phyloP scores from a whole-genome alignment of 192 early-diverging fungal genomes.

The Coemansia sp. region DNA sequence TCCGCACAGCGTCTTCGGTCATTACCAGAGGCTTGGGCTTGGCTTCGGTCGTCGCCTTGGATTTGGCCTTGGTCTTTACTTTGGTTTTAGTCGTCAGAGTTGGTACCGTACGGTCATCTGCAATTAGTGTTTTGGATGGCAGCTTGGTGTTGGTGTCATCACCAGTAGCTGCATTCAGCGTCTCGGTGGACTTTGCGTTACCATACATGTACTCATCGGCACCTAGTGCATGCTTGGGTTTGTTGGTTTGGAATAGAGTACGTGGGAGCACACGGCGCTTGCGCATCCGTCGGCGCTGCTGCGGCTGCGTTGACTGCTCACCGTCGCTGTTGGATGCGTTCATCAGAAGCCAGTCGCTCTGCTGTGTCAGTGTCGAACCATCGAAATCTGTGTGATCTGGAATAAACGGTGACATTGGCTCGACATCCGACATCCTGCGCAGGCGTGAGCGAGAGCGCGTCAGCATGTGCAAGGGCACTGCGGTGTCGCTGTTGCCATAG shows the following conservation, averaged over 20 bases:
- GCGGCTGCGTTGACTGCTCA: conserved; percentile 24
- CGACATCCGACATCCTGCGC: conserved; percentile 10
- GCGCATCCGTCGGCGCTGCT: conserved; percentile 39
- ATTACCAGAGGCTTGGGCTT: conserved; percentile 4
- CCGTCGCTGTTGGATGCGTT: conserved; percentile 40
- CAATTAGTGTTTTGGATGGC: too few relatives aligned
- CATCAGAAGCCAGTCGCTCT: conserved; percentile 52
- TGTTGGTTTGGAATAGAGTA: conserved; percentile 21
- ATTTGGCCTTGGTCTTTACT: not conserved
- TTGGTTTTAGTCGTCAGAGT: not conserved
- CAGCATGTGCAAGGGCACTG: conserved; percentile 39
- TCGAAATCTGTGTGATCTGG: conserved; percentile 36
- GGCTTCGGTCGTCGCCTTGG: not conserved
- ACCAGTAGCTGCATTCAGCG: conserved; percentile 1
- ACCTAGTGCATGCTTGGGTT: conserved; percentile 14
- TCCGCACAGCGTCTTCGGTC: conserved; percentile 17
- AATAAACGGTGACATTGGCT: conserved; percentile 17
- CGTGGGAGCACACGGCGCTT: conserved; percentile 51
- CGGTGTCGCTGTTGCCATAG: conserved; percentile 12
- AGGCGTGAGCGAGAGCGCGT: conserved; percentile 23
- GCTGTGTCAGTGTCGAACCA: conserved; percentile 49
- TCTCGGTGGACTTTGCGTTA: conserved; percentile 26
- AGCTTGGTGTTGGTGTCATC: not conserved
- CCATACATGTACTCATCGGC: conserved; percentile 12
- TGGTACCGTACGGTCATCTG: too few relatives aligned